These are phyloP conservation scores for Aspergillus sp. DNA, from an alignment of 2,329 filamentous ascomycete species.

Conservation along the genomic window DNA sequence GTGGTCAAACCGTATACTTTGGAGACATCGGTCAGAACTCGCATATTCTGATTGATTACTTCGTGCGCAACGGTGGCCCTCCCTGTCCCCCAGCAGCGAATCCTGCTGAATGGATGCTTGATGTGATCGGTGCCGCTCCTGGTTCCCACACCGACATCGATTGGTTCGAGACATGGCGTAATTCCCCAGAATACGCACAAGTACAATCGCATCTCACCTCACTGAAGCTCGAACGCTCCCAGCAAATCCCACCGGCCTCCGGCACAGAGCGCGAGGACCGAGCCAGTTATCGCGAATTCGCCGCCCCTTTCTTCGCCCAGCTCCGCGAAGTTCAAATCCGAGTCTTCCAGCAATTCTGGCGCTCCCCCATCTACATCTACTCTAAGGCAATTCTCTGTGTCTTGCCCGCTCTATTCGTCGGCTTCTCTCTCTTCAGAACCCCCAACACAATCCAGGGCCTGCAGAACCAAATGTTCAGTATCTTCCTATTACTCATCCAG, in stretches of 20 bases:
- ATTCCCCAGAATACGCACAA: conserved; percentile 52
- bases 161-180: conserved; percentile 61
- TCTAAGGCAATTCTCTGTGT: conserved; percentile 68
- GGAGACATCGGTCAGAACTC: not conserved
- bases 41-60: not conserved
- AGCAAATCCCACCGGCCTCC: not conserved
- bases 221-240: not conserved
- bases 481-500: conserved; percentile 68
- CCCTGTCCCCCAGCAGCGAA: not conserved
- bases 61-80: not conserved
- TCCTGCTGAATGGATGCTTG: not conserved
- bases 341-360: conserved; percentile 84
- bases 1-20: not conserved
- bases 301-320: conserved; percentile 66
- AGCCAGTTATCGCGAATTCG: conserved; percentile 67
- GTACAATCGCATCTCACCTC: conserved; percentile 57
- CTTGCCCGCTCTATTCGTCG: conserved; percentile 65
- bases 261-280: conserved; percentile 51
- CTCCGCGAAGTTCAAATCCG: conserved; percentile 64
- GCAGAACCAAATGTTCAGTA: conserved; percentile 79
- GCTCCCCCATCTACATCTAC: conserved; percentile 79
- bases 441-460: conserved; percentile 70
- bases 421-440: conserved; percentile 72
- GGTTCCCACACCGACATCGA: conserved; percentile 50
- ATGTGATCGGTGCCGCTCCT: not conserved